phyloP scores from a whole-genome alignment of 768 basidiomycete genomes.

The Suillus fuscotomentosus region DNA sequence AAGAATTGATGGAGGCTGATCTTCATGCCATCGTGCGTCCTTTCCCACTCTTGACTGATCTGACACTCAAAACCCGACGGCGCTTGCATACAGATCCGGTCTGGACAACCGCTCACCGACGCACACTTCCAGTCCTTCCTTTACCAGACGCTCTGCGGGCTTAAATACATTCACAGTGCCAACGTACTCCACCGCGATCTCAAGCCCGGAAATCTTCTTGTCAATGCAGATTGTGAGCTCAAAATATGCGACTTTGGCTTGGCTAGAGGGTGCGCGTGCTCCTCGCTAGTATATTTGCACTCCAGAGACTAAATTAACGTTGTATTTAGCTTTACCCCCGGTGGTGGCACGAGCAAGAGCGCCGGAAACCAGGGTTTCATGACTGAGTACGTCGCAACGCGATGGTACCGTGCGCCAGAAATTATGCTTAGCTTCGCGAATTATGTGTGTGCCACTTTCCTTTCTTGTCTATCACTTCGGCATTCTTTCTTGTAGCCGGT shows the following conservation, averaged over 20 bases:
- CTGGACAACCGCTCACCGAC: slow-evolving; percentile 84
- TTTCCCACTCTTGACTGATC: neutral
- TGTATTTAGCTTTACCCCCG: slow-evolving; percentile 62
- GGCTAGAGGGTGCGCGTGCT: slow-evolving; percentile 58
- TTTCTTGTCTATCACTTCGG: neutral
- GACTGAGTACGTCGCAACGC: slow-evolving; percentile 99
- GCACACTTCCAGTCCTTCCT: slow-evolving; percentile 96
- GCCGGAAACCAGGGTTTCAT: slow-evolving; percentile 92
- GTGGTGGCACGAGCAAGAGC: slow-evolving; percentile 67
- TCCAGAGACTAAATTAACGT: neutral
- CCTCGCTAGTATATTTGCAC: neutral
- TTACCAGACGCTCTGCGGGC: slow-evolving; percentile 96
- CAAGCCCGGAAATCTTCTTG: slow-evolving; percentile 92
- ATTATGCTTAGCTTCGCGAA: slow-evolving; percentile 98
- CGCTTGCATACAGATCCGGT: slow-evolving; percentile 58
- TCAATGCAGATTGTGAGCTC: slow-evolving; percentile 97
- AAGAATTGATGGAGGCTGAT: slow-evolving; percentile 99
- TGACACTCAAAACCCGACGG: neutral
- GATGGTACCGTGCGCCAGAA: slow-evolving; percentile 98
- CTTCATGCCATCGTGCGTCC: slow-evolving; percentile 89
- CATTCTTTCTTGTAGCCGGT: neutral
- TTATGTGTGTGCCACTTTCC: slow-evolving; percentile 51
- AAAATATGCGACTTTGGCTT: slow-evolving; percentile 99
- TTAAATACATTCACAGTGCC: slow-evolving; percentile 98
- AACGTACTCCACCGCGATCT: slow-evolving; percentile 97